phyloP scores from a whole-genome alignment of 345 rosid species.

The Zanthoxylum bungeanum region DNA sequence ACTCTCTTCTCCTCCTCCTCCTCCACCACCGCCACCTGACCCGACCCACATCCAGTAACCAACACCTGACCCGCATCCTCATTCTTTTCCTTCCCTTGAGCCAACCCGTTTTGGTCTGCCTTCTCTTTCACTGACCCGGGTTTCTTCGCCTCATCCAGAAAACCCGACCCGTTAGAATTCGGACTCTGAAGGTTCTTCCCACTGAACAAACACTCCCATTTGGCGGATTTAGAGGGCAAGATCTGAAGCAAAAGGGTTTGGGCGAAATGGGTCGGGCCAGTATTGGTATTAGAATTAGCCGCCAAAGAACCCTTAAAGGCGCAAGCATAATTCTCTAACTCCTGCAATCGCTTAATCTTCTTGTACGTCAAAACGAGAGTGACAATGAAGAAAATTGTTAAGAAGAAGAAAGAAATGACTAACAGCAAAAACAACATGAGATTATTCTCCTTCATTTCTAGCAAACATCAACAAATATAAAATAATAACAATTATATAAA shows the following conservation, averaged over 20 bases:
- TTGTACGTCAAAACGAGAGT: neutral
- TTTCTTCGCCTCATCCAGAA: neutral
- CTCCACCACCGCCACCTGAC: slow-evolving; percentile 35
- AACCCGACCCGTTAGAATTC: neutral
- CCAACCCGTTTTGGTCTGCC: neutral
- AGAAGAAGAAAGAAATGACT: slow-evolving; percentile 6
- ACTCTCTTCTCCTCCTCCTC: slow-evolving; percentile 54
- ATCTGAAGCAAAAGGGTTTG: slow-evolving; percentile 56
- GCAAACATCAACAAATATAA: neutral
- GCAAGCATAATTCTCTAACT: neutral
- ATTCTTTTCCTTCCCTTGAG: neutral
- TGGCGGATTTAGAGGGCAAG: slow-evolving; percentile 41
- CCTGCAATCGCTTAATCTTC: slow-evolving; percentile 4
- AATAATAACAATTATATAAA: too few relatives aligned
- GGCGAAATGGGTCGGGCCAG: slow-evolving; percentile 34
- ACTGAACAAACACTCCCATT: slow-evolving; percentile 29
- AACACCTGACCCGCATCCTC: neutral
- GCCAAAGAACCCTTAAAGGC: neutral
- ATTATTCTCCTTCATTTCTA: neutral
- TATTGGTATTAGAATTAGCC: slow-evolving; percentile 11
- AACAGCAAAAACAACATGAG: slow-evolving; percentile 3
- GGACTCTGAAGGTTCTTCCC: neutral
- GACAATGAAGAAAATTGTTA: neutral
- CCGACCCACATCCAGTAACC: slow-evolving; percentile 1
- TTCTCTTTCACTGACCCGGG: neutral